Evolutionary conservation across 306 rosid genomes (phyloP), one percentile per base, ranked within the genome.

Genomic region (Rosa persica): DNA sequence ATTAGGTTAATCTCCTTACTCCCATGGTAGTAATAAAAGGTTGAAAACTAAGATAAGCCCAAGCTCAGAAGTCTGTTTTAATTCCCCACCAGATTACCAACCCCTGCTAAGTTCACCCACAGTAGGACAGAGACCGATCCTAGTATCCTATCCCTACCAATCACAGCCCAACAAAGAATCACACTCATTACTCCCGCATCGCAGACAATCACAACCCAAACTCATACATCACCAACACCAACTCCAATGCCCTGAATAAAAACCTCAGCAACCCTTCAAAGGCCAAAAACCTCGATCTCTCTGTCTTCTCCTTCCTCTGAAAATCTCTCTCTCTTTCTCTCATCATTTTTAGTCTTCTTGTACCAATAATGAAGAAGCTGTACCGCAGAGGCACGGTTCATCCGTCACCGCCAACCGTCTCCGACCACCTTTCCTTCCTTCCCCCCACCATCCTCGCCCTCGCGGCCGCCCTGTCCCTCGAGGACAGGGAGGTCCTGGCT

Each of bases 351-450:
- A 54, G 16, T 74, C 72, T 48, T 30, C 36, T 68, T 71, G 65
- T 25, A 12, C 23, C 23, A 5, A 57, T 75, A 75, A 95, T 95
- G 99, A 95, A 95, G 94, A 95, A 95, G 87, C 90, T 91, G n/a
- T 89, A 86, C 81, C 89, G 96, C 30, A 91, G 82, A 79, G 92
- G 89, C 17, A 82, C 94, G 68, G 96, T 92, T 6, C 98, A 95
- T 76, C 99, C 98, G 47, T 89, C 98, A 27, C 98, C 99, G 23
- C 98, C 98, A 4, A 57, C 81, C 44, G 87, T 88, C 4, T 81
- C 97, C 57, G 96, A 95, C 86, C 92, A 91, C 27, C 90, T 95
- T 1, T 77, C 99, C 43, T 93, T 93, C 86, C 91, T 95, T 8
- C 98, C 99, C 15, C 90, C 93, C 3, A 62, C 93, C 66, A 91